Evolutionary conservation across 2,329 filamentous ascomycete genomes (phyloP), one percentile per base, ranked within the genome.

Genomic region (Alternaria panax): DNA sequence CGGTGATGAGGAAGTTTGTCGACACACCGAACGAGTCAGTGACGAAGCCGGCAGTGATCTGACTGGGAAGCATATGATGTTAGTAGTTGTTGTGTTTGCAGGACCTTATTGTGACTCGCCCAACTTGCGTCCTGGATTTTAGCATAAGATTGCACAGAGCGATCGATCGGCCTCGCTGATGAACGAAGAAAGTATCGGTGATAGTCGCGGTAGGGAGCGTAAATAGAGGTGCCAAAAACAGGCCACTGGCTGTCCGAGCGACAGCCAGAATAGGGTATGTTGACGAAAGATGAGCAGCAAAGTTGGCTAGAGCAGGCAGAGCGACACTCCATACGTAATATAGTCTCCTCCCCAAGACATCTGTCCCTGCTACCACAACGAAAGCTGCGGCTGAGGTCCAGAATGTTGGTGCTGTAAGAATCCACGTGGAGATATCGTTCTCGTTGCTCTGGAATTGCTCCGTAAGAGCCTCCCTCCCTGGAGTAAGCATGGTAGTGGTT

Each of bases 371-470:
- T 14, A 64, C 61, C n/a, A n/a, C 38, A 7, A 64, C 9, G 27
- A 64, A 64, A 34, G 61, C 58, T 51, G 54, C 54, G 24, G 59
- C 59, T 20, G 61, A 64, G 22, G 58, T 62, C 61, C 61, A 64
- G 34, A 64, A 64, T 11, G 61, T 64, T 16, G 61, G 61, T 18
- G 59, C 61, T 43, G 54, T 62, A n/a, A 64, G 25, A 7, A 64
- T 27, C 61, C 61, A 64, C 22, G 61, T 64, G 25, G 54, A 52
- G 7, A 62, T 36, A 20, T 64, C 61, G 51, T 34, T 48, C 4
- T 55, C 51, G n/a, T 56, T 62, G 52, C 61, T 64, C n/a, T 61
- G 12, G n/a, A 62, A 34, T 20, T 54, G 14, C 27, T 64, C 43
- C 6, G 53, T 54, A 27, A 64, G 47, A 28, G 48, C 55, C 40